Conservation (phyloP, 306 rosid species). For the Malus asiatica region DNA sequence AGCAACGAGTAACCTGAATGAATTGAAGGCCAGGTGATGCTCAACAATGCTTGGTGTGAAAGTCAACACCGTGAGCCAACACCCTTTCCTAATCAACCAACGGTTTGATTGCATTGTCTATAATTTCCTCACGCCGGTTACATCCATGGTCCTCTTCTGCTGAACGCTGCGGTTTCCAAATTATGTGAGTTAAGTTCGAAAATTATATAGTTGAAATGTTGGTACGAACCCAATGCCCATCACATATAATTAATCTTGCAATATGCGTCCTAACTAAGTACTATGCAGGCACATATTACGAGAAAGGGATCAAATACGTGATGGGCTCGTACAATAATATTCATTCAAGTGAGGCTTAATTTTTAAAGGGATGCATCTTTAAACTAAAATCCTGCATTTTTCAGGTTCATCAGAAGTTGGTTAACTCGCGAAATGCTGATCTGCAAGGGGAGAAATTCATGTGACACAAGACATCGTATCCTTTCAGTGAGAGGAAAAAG, state of each 20-base stretch:
- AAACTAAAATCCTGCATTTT: neutral
- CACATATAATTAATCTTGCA: too few species aligned
- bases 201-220: too few species aligned
- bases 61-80: neutral
- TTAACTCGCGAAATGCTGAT: conserved; percentile 8
- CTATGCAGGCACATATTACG: too few species aligned
- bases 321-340: too few species aligned
- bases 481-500: conserved; percentile 26
- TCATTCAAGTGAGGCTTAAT: too few species aligned
- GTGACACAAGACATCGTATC: conserved; percentile 23
- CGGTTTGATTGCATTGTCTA: conserved; percentile 4
- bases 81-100: neutral
- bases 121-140: conserved; percentile 19
- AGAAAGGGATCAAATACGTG: too few species aligned
- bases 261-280: too few species aligned
- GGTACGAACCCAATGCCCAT: too few species aligned
- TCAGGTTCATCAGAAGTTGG: conserved; percentile 24
- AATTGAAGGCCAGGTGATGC: neutral
- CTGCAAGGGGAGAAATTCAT: conserved; percentile 23
- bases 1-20: neutral
- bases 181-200: neutral
- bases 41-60: neutral
- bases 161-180: neutral
- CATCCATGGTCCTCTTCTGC: neutral
- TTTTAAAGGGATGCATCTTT: neutral